Percentiles rank a stretch among this genome's conserved stretches.
Conservation (phyloP, 1,284 basidiomycete species). For the Fomitiporia mediterranea region DNA sequence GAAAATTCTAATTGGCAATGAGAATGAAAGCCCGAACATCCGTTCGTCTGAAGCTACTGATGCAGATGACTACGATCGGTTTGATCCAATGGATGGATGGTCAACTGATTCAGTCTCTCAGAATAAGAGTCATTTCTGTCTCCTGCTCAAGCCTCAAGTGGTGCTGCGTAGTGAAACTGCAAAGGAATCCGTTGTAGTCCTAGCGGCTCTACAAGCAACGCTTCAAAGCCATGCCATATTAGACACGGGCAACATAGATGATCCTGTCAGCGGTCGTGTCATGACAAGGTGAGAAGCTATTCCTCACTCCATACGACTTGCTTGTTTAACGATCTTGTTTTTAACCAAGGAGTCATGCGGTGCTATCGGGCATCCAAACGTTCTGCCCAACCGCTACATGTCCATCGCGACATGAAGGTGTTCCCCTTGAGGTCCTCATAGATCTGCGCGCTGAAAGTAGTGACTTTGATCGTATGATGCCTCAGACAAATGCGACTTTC, state of each 20-base stretch:
- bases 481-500: slow-evolving; percentile 82
- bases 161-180: slow-evolving; percentile 68
- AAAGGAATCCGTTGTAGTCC: slow-evolving; percentile 63
- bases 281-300: slow-evolving; percentile 65
- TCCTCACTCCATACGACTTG: neutral
- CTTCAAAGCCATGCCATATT: slow-evolving; percentile 79
- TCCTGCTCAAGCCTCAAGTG: slow-evolving; percentile 90
- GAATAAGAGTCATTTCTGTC: slow-evolving; percentile 70
- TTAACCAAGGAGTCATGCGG: slow-evolving; percentile 60
- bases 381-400: slow-evolving; percentile 68
- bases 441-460: slow-evolving; percentile 79
- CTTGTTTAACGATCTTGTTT: neutral
- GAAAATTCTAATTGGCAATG: slow-evolving; percentile 54
- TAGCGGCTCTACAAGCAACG: slow-evolving; percentile 81
- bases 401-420: slow-evolving; percentile 41
- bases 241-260: slow-evolving; percentile 76
- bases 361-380: slow-evolving; percentile 78
- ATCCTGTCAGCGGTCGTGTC: slow-evolving; percentile 81
- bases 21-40: slow-evolving; percentile 35
- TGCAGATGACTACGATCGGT: slow-evolving; percentile 21
- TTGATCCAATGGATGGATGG: slow-evolving; percentile 69
- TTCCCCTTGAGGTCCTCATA: slow-evolving; percentile 87
- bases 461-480: slow-evolving; percentile 86
- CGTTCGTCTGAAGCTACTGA: slow-evolving; percentile 23
- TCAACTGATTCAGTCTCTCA: slow-evolving; percentile 57